These are phyloP conservation scores for Zygoascus biomembranicola DNA, from an alignment of 805 yeast genomes.

Conservation along the genomic window DNA sequence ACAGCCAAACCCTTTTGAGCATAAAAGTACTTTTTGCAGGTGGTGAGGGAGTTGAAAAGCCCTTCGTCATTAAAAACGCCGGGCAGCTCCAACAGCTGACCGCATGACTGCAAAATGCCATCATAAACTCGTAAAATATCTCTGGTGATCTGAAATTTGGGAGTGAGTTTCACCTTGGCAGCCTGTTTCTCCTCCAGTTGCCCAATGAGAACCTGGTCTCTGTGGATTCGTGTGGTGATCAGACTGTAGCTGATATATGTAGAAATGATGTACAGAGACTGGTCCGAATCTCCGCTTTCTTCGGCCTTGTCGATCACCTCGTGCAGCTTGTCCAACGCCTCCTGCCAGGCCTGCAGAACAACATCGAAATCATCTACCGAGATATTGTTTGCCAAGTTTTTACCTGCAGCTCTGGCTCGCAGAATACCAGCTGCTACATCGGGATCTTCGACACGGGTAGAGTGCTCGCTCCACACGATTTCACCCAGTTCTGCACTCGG, in stretches of 20 bases:
- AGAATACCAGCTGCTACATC: slow-evolving; percentile 48
- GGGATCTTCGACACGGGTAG: slow-evolving; percentile 59
- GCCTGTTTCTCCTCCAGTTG: slow-evolving; percentile 9
- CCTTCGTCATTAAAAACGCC: slow-evolving; percentile 87
- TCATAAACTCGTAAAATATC: slow-evolving; percentile 45
- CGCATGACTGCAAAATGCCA: slow-evolving; percentile 43
- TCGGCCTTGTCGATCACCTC: slow-evolving; percentile 40
- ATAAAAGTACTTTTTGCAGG: slow-evolving; percentile 41
- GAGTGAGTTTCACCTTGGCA: slow-evolving; percentile 8
- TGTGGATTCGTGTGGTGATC: slow-evolving; percentile 56
- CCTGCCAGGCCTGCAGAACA: slow-evolving; percentile 59
- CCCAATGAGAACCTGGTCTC: slow-evolving; percentile 49
- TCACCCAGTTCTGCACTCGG: slow-evolving; percentile 33
- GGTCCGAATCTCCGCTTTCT: slow-evolving; percentile 41
- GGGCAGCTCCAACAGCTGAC: slow-evolving; percentile 67
- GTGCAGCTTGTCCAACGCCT: slow-evolving; percentile 53
- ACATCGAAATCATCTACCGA: slow-evolving; percentile 46
- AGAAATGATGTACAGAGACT: slow-evolving; percentile 63
- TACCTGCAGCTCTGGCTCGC: slow-evolving; percentile 22
- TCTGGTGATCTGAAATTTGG: slow-evolving; percentile 6
- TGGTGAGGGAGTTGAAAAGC: slow-evolving; percentile 44
- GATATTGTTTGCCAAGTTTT: slow-evolving; percentile 17
- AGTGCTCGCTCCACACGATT: slow-evolving; percentile 50
- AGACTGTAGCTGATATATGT: slow-evolving; percentile 69
- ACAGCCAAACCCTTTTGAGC: slow-evolving; percentile 37